Evolutionary conservation across 1,284 basidiomycete genomes (phyloP).

Genomic region (Trichosporon ovoides): DNA sequence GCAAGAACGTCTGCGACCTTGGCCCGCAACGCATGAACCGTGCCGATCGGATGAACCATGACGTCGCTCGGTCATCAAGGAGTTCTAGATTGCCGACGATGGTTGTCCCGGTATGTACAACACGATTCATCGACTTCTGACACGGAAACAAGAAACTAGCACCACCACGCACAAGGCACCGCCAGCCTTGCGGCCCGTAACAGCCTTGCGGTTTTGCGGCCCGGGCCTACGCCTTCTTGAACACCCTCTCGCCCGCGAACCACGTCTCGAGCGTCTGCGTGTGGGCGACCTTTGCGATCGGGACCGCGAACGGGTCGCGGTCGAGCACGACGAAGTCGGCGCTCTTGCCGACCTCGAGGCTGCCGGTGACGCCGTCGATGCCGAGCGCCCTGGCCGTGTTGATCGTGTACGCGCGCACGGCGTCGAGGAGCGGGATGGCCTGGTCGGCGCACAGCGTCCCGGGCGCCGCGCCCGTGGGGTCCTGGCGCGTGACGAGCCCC

Average conservation of each 20-base stretch:
- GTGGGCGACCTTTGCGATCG: neutral
- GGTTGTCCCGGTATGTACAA: no score
- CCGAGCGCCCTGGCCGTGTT: conserved; percentile 8
- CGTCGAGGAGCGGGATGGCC: neutral
- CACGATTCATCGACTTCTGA: no score
- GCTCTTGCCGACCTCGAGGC: conserved; percentile 4
- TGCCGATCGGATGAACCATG: no score
- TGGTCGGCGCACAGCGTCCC: neutral
- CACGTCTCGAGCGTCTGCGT: conserved; percentile 6
- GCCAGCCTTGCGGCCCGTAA: no score
- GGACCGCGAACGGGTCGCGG: conserved; percentile 1
- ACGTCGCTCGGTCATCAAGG: no score
- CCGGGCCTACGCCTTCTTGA: neutral
- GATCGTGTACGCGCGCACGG: conserved; percentile 5
- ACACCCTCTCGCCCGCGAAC: conserved; percentile 8
- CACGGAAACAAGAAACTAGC: no score
- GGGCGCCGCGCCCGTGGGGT: neutral
- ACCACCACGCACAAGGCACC: no score
- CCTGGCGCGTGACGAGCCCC: neutral
- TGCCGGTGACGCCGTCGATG: neutral
- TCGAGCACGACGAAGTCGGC: conserved; percentile 10
- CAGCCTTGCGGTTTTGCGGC: no score
- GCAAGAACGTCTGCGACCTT: no score
- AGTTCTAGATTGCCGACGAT: no score
- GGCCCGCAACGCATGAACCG: no score